phyloP scores from a whole-genome alignment of 2,329 filamentous ascomycete species.

The Karstenula rhodostoma region DNA sequence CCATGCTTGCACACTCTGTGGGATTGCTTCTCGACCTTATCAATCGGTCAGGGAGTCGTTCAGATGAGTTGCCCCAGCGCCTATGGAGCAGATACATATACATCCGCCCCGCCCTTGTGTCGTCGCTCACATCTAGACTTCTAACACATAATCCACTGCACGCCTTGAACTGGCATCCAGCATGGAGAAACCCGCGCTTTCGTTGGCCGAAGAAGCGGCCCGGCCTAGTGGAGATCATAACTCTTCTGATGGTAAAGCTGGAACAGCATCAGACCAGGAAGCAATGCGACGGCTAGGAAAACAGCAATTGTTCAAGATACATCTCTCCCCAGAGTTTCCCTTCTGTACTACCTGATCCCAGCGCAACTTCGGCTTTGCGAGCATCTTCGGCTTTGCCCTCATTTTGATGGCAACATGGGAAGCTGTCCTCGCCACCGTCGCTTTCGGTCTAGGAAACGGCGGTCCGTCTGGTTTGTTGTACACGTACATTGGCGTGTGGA shows the following conservation, averaged over 20 bases:
- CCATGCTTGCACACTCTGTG: neutral
- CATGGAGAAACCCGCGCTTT: neutral
- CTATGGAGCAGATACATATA: neutral
- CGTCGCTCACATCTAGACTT: neutral
- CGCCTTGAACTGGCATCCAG: neutral
- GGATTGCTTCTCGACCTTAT: neutral
- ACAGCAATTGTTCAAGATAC: constrained; percentile 3
- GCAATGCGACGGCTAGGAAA: constrained; percentile 4
- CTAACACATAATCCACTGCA: neutral
- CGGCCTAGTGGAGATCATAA: neutral
- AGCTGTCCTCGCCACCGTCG: constrained; percentile 21
- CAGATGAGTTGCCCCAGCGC: too few species aligned
- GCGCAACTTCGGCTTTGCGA: constrained; percentile 22
- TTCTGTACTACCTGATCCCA: constrained; percentile 18
- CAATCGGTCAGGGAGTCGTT: too few species aligned
- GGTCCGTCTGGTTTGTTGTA: constrained; percentile 43
- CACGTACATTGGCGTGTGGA: constrained; percentile 32
- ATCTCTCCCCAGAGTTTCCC: neutral
- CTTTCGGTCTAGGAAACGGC: constrained; percentile 32
- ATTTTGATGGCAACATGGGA: constrained; percentile 33
- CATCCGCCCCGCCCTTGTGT: neutral
- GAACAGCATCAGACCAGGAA: constrained; percentile 5
- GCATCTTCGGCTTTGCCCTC: constrained; percentile 28
- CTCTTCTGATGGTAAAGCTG: neutral
- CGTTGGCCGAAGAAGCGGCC: neutral